Conservation (phyloP, 23 red algal species). For the Gracilaria domingensis region DNA sequence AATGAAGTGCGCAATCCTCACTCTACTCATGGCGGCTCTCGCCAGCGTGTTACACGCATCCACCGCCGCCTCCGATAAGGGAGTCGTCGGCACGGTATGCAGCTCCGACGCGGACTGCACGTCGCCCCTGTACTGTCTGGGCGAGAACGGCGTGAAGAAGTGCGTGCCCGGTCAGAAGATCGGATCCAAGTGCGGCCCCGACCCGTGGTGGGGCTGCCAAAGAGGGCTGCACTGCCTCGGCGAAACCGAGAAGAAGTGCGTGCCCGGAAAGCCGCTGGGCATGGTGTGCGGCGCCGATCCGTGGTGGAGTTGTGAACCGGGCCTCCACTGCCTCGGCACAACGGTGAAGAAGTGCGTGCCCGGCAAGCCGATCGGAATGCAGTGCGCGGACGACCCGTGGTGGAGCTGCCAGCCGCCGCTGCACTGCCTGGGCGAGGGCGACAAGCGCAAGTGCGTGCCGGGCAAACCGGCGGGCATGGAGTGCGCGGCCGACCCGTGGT, state of each 20-base stretch:
- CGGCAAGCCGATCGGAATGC: conserved; percentile 6
- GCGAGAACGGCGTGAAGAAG: conserved; percentile 8
- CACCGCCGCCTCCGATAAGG: too few relatives aligned
- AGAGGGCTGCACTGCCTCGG: conserved; percentile 29
- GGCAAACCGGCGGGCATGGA: conserved; percentile 15
- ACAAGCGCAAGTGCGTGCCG: conserved; percentile 13
- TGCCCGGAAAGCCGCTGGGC: conserved; percentile 36
- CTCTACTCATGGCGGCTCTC: too few relatives aligned
- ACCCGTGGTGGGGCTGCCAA: conserved; percentile 46
- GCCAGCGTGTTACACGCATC: too few relatives aligned
- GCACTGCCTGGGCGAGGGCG: conserved; percentile 6
- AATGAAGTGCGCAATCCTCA: too few relatives aligned
- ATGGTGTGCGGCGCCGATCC: conserved; percentile 31
- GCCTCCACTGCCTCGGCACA: background rate
- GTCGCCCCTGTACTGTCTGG: conserved; percentile 24
- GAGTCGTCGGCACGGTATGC: background rate
- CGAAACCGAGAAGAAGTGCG: conserved; percentile 42
- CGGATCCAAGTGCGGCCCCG: conserved; percentile 16
- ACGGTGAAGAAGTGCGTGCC: conserved; percentile 22
- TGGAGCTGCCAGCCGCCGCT: conserved; percentile 8
- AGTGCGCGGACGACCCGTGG: background rate
- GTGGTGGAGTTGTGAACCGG: conserved; percentile 15
- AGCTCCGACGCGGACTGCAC: background rate
- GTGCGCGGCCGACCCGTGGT: conserved; percentile 32
- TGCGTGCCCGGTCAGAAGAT: conserved; percentile 8